Evolutionary conservation across 768 basidiomycete species (phyloP).

Genomic region (Podaxis sp.): DNA sequence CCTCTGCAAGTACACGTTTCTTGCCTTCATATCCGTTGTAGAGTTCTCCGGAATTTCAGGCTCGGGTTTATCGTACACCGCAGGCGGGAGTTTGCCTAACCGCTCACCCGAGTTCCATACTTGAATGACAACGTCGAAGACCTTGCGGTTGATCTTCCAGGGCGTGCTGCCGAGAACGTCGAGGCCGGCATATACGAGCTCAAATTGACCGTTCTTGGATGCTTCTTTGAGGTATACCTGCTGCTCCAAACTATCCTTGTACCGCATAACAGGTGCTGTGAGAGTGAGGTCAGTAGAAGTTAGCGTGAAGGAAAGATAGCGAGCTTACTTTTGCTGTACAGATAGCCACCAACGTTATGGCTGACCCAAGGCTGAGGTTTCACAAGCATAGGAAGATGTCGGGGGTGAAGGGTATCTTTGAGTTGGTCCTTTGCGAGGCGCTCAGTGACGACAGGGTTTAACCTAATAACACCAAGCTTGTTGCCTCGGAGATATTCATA

Average conservation of each 20-base stretch:
- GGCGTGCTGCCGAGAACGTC: constrained; percentile 88
- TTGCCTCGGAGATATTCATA: constrained; percentile 94
- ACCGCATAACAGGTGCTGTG: constrained; percentile 79
- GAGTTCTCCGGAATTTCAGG: constrained; percentile 47
- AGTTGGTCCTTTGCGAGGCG: constrained; percentile 73
- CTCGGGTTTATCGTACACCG: constrained; percentile 57
- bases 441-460: constrained; percentile 78
- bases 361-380: constrained; percentile 85
- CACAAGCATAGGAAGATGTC: constrained; percentile 93
- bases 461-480: constrained; percentile 86
- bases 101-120: constrained; percentile 88
- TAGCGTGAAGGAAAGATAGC: not conserved
- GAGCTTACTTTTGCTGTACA: constrained; percentile 67
- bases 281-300: constrained; percentile 5
- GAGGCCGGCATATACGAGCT: constrained; percentile 82
- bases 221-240: constrained; percentile 73
- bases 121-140: constrained; percentile 69
- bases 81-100: constrained; percentile 82
- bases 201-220: constrained; percentile 66
- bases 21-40: constrained; percentile 49
- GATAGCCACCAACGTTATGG: constrained; percentile 76
- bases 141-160: constrained; percentile 79
- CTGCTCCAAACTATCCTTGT: constrained; percentile 87
- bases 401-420: constrained; percentile 75
- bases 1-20: constrained; percentile 47